phyloP scores from a whole-genome alignment of 768 basidiomycete genomes.

The Galerina sulciceps region DNA sequence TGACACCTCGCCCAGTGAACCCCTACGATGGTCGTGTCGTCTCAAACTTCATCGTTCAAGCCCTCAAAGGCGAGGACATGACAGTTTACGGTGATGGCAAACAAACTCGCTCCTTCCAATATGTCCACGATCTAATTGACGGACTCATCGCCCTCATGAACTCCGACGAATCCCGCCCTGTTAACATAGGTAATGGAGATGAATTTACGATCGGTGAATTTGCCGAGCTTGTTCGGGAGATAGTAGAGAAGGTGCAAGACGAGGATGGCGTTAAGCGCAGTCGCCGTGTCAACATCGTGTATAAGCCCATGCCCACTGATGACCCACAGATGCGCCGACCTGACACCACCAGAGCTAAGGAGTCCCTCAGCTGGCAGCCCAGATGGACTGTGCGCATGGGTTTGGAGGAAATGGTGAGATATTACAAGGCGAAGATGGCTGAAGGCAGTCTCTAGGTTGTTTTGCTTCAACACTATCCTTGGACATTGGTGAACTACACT shows the following conservation, averaged over 20 bases:
- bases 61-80: conserved; percentile 94
- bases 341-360: conserved; percentile 90
- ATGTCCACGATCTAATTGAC: conserved; percentile 96
- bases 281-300: conserved; percentile 67
- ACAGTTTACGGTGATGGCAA: conserved; percentile 95
- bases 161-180: conserved; percentile 88
- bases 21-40: conserved; percentile 97
- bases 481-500: not conserved
- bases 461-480: not conserved
- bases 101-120: conserved; percentile 97
- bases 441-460: conserved; percentile 72
- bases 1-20: conserved; percentile 66
- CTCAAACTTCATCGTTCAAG: conserved; percentile 98
- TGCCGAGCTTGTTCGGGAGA: conserved; percentile 88
- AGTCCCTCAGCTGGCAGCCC: conserved; percentile 87
- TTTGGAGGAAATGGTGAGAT: conserved; percentile 92
- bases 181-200: conserved; percentile 95
- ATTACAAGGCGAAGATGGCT: conserved; percentile 88
- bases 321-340: conserved; percentile 95
- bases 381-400: conserved; percentile 93
- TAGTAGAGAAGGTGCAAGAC: conserved; percentile 91
- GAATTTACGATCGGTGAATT: conserved; percentile 97
- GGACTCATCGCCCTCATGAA: conserved; percentile 96
- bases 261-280: conserved; percentile 67
- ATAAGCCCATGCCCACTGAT: conserved; percentile 85